Percentiles rank a stretch among this genome's conserved stretches.
Evolutionary conservation across 1,139 yeast species (phyloP).

Genomic region (Blastobotrys raffinosifermentans): DNA sequence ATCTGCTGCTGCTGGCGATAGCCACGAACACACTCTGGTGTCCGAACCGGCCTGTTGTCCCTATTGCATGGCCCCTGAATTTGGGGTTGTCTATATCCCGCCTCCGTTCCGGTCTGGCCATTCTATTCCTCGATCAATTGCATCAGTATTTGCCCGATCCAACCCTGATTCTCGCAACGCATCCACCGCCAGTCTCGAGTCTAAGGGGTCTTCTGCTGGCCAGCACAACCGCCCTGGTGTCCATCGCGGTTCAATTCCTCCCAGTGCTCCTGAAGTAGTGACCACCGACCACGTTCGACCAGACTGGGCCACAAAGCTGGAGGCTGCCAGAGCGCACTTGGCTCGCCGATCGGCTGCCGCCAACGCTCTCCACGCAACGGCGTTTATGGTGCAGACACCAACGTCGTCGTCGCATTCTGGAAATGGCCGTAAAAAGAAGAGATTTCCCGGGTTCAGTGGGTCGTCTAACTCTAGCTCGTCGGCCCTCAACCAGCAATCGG

Average conservation of each 20-base stretch:
- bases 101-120: constrained; percentile 20
- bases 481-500: no score
- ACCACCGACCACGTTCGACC: constrained; percentile 82
- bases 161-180: constrained; percentile 5
- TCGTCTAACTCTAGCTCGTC: no score
- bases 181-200: background rate
- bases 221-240: constrained; percentile 9
- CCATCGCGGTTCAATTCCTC: constrained; percentile 25
- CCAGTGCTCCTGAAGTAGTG: constrained; percentile 38
- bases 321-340: constrained; percentile 64
- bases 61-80: constrained; percentile 78
- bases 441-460: no score
- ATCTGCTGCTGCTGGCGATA: constrained; percentile 77
- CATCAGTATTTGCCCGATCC: no score
- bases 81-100: constrained; percentile 76
- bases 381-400: constrained; percentile 40
- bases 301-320: constrained; percentile 78
- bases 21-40: constrained; percentile 80
- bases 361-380: constrained; percentile 84
- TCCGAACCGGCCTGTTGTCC: constrained; percentile 69
- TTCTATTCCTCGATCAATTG: no score
- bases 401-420: constrained; percentile 6
- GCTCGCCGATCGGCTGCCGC: constrained; percentile 93
- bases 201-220: background rate
- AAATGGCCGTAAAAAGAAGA: no score